A percentile compares a stretch with the other conserved stretches of the same genome.
Evolutionary conservation across 352 stramenopile species (phyloP).

Genomic region (Pythium guiyangense): DNA sequence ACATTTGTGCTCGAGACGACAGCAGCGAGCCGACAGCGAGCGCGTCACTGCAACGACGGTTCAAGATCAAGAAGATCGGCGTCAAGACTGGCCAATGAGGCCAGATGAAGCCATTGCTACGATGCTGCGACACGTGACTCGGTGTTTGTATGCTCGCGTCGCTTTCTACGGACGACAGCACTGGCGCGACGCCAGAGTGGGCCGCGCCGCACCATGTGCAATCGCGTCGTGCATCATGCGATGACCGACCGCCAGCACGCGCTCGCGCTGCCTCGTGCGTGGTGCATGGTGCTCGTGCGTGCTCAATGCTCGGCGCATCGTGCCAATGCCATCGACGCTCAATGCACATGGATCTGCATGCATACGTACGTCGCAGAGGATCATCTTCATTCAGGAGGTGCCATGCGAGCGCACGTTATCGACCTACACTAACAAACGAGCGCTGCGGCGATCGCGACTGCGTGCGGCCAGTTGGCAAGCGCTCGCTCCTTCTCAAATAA

Average conservation of each 20-base stretch:
- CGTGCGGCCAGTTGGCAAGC: no score
- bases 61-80: no score
- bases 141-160: neutral
- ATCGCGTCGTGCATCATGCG: neutral
- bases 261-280: neutral
- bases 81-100: neutral
- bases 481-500: slow-evolving; percentile 9
- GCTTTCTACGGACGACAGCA: neutral
- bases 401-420: no score
- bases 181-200: neutral
- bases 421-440: no score
- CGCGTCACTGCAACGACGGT: no score
- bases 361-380: no score
- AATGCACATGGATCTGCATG: no score
- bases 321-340: no score
- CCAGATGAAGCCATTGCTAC: slow-evolving; percentile 15
- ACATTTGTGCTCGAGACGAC: no score
- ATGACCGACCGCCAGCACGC: neutral
- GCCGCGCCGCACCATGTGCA: neutral
- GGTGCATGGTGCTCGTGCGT: neutral
- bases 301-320: neutral
- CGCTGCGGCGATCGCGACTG: no score
- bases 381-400: no score
- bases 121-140: neutral
- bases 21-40: no score